Percentiles rank a stretch among this genome's conserved stretches.
Evolutionary conservation across 495 filamentous ascomycete species (phyloP).

Genomic region (Melanomma pulvis-pyrius): DNA sequence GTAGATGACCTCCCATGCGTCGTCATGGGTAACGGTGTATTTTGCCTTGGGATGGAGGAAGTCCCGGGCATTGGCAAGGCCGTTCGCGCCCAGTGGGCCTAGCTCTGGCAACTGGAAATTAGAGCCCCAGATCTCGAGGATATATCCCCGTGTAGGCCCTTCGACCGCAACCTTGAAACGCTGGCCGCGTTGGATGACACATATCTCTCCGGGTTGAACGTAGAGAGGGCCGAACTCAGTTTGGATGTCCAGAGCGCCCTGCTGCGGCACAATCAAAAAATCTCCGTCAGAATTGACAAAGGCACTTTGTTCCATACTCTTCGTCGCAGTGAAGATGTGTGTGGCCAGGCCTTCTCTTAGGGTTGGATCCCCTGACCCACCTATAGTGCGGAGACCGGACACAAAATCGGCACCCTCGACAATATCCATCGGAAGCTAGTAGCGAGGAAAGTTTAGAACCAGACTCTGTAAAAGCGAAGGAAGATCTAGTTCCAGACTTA

Average conservation of each 20-base stretch:
- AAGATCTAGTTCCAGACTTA: background rate
- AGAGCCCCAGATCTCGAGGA: background rate
- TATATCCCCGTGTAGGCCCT: background rate
- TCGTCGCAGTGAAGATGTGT: background rate
- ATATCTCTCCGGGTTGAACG: background rate
- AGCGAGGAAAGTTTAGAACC: no score
- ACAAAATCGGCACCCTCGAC: background rate
- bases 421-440: background rate
- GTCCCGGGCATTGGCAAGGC: background rate
- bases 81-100: background rate
- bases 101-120: slow-evolving; percentile 1
- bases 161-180: background rate
- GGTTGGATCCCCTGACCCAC: background rate
- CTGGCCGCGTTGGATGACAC: background rate
- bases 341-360: background rate
- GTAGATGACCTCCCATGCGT: background rate
- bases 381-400: background rate
- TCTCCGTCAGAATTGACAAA: background rate
- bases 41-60: background rate
- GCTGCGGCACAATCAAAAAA: background rate
- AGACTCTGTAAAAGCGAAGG: no score
- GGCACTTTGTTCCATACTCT: background rate
- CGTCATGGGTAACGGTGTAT: background rate
- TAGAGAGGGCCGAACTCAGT: background rate
- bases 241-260: background rate